Percentiles rank a stretch among this genome's conserved stretches.
These are phyloP conservation scores for Eutypella sp. DNA, from an alignment of 2,329 filamentous ascomycete species.

Conservation along the genomic window DNA sequence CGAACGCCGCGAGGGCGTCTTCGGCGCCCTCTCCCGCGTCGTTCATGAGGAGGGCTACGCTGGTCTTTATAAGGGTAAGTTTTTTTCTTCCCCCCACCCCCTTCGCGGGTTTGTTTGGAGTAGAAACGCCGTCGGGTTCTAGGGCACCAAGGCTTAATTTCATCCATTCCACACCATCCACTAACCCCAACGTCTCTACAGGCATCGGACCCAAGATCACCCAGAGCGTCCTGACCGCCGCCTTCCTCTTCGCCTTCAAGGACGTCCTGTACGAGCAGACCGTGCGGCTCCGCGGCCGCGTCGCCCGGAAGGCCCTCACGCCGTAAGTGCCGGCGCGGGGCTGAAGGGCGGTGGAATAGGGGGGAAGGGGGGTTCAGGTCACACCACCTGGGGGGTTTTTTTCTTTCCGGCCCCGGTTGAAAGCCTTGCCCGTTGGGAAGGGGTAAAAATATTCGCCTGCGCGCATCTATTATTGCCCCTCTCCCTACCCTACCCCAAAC, in stretches of 20 bases:
- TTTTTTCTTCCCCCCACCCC: not conserved
- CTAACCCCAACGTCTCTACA: no score
- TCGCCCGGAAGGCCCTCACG: constrained; percentile 32
- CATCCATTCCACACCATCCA: no score
- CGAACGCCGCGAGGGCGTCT: constrained; percentile 75
- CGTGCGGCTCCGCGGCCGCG: constrained; percentile 53
- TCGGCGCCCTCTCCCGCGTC: constrained; percentile 71
- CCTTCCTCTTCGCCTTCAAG: constrained; percentile 97
- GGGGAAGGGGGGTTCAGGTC: no score
- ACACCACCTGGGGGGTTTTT: no score
- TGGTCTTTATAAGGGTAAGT: constrained; percentile 85
- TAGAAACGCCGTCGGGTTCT: not conserved
- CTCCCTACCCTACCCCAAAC: no score
- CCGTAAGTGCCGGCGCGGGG: constrained; percentile 14
- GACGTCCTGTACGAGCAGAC: constrained; percentile 88
- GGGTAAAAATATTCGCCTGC: no score
- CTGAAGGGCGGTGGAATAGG: no score
- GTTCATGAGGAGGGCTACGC: constrained; percentile 85
- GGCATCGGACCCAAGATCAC: constrained; percentile 95
- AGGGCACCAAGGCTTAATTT: constrained; percentile 2
- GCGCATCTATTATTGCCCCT: no score
- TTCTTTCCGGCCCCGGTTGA: no score
- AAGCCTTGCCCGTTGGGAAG: no score
- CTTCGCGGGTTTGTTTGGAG: constrained; percentile 1
- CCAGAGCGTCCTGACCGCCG: constrained; percentile 93